A percentile compares a stretch with the other conserved stretches of the same genome.
These are phyloP conservation scores for Trichoderma sp. DNA, from an alignment of 2,329 filamentous ascomycete species.

Conservation along the genomic window DNA sequence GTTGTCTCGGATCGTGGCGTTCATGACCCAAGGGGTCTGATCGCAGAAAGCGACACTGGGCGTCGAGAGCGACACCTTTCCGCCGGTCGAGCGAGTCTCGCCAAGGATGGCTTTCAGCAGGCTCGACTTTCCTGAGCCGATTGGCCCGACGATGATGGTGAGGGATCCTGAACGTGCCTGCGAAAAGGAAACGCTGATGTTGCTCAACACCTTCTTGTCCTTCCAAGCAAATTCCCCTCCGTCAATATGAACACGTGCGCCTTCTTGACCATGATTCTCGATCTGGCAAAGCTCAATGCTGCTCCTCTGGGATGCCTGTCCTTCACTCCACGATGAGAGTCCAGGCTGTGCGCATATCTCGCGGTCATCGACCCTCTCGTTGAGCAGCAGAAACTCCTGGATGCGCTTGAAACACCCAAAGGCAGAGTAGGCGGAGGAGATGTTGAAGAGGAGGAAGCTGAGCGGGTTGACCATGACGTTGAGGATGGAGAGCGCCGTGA, in stretches of 20 bases:
- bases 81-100: slow-evolving; percentile 33
- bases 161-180: slow-evolving; percentile 33
- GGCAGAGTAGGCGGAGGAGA: slow-evolving; percentile 35
- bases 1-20: slow-evolving; percentile 41
- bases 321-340: slow-evolving; percentile 1
- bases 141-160: slow-evolving; percentile 39
- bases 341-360: slow-evolving; percentile 26
- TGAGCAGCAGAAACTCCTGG: slow-evolving; percentile 36
- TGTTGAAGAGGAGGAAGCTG: slow-evolving; percentile 33
- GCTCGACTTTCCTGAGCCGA: slow-evolving; percentile 41
- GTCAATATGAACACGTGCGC: slow-evolving; percentile 30
- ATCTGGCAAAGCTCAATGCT: slow-evolving; percentile 28
- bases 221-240: slow-evolving; percentile 38
- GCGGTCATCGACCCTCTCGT: slow-evolving; percentile 35
- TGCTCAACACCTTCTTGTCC: slow-evolving; percentile 34
- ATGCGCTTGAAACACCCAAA: slow-evolving; percentile 40
- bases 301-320: slow-evolving; percentile 1
- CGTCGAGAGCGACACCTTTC: slow-evolving; percentile 33
- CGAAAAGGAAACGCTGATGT: slow-evolving; percentile 35
- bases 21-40: slow-evolving; percentile 41
- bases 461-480: slow-evolving; percentile 38
- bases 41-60: slow-evolving; percentile 38
- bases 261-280: neutral
- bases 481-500: slow-evolving; percentile 39
- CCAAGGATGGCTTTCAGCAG: slow-evolving; percentile 39